Base-by-base conservation (phyloP, 129 eudicot genomes). In the Rutidosis leptorrhynchoides region DNA sequence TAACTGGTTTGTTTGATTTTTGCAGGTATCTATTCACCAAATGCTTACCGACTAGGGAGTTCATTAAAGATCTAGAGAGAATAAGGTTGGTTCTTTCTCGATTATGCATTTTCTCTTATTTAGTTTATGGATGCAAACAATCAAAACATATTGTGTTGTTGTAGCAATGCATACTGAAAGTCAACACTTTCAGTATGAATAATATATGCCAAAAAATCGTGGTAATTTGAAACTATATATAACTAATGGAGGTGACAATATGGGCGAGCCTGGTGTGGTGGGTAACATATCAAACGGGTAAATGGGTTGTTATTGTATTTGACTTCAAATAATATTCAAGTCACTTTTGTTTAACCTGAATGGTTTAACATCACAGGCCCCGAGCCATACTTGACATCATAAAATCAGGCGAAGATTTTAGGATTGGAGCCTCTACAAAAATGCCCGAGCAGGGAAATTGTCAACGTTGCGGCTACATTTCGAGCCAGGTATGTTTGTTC, bases 381-480 rank as follows among this genome's bases (percentile, higher is more conserved):
- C 82, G 95, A 72, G 98, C 98, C 69, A 92, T 92, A 73, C 89
- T 92, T 16, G 98, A 92, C 81, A 92, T 92, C 67, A 92, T 92
- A 26, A 83, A 85, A 84, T 92, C 98, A 70, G 96, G 98, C 0
- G 98, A 92, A 76, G 90, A 85, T 74, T 88, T 92, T 49, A 80
- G 98, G 80, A 92, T 92, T 63, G 85, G 96, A 12, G 79, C 96
- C 17, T 70, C 84, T 43, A 92, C 96, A 55, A 92, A 92, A 69
- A 92, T 92, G 98, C 98, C 98, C 0, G 98, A 92, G 77, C 98
- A 92, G 76, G 96, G 96, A 68, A 92, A 80, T n/a, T 92, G 98
- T 78, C 89, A 92, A 76, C 87, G 87, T 14, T 92, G 98, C 57
- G 98, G 98, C 71, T 92, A 92, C 77, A 92, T 92, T 71, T 92